Base-by-base conservation (phyloP, 176 grass and related monocot species). In the Melocanna baccifera region DNA sequence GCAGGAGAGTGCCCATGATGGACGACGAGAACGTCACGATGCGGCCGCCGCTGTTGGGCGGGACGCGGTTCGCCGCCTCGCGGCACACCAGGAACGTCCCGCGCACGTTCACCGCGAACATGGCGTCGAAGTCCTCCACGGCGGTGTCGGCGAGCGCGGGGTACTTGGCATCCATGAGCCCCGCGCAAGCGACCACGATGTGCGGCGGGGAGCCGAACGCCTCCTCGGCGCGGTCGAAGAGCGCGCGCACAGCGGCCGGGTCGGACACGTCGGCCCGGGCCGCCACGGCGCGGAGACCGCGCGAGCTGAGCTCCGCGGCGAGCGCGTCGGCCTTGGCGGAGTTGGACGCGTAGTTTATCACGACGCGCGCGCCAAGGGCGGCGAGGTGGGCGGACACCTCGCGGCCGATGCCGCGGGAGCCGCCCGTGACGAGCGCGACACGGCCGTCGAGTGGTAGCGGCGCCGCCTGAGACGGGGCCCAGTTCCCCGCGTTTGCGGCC, bases 181-280 rank as follows among this genome's bases (percentile, higher is more conserved):
- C 94, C 3, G 94, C 92, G 62, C 71, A 83, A 62, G 88, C 68
- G 41, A 97, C 88, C 47, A 94, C 85, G 41, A 97, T 81, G 84
- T 78, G 90, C 19, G 72, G 76, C 43, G 80, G 22, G 39, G 80
- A 83, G 50, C 83, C 87, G 87, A 97, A 94, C 1, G 80, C 81
- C n/a, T 82, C 75, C 85, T 94, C 94, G 4, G 91, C 67, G 26
- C 15, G 25, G 88, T 94, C 87, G 85, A 97, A 97, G 37, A 97
- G 89, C 19, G 71, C 91, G 45, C 48, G 75, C 67, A 94, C 91
- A 6, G 82, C 67, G 15, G 77, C 85, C 5, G 83, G 72, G 61
- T 94, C 71, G 2, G 87, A 86, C 3, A 97, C 92, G 62, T 97
- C 90, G 7, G 86, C 86, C 46, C 65, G 86, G 1, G 71, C 73